Conservation (phyloP, 306 rosid genomes). For the Citrullus colocynthis region DNA sequence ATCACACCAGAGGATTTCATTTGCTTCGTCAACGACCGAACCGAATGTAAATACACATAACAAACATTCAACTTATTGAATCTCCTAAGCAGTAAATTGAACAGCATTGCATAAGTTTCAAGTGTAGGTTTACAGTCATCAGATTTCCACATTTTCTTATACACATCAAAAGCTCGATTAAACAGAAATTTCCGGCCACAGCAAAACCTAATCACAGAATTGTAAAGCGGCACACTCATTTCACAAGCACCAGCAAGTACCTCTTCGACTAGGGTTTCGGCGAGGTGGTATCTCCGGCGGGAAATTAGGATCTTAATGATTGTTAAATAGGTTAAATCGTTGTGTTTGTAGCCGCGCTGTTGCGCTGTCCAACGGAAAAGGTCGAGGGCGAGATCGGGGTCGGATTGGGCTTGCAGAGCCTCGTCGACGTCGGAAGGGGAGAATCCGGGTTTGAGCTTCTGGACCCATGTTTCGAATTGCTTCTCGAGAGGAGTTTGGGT, state of each 20-base stretch:
- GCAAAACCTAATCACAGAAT: slow-evolving; percentile 58
- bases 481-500: slow-evolving; percentile 58
- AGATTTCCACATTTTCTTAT: slow-evolving; percentile 60
- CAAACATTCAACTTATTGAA: slow-evolving; percentile 56
- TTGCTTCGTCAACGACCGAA: slow-evolving; percentile 52
- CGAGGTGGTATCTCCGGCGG: slow-evolving; percentile 40
- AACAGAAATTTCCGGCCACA: slow-evolving; percentile 47
- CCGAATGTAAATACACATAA: slow-evolving; percentile 56
- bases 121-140: slow-evolving; percentile 53
- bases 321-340: slow-evolving; percentile 45
- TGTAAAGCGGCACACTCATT: slow-evolving; percentile 49
- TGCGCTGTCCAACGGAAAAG: slow-evolving; percentile 92
- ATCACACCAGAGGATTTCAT: slow-evolving; percentile 78
- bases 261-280: slow-evolving; percentile 76
- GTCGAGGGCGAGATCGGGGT: slow-evolving; percentile 85
- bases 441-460: slow-evolving; percentile 76
- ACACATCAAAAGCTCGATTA: slow-evolving; percentile 62
- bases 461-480: slow-evolving; percentile 76
- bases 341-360: slow-evolving; percentile 73
- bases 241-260: slow-evolving; percentile 82
- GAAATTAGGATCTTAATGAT: slow-evolving; percentile 40
- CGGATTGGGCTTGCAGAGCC: slow-evolving; percentile 58
- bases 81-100: slow-evolving; percentile 55
- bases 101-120: slow-evolving; percentile 52
- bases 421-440: slow-evolving; percentile 43